These are phyloP conservation scores for Phanerochaete sordida DNA, from an alignment of 768 basidiomycete species.

Conservation along the genomic window DNA sequence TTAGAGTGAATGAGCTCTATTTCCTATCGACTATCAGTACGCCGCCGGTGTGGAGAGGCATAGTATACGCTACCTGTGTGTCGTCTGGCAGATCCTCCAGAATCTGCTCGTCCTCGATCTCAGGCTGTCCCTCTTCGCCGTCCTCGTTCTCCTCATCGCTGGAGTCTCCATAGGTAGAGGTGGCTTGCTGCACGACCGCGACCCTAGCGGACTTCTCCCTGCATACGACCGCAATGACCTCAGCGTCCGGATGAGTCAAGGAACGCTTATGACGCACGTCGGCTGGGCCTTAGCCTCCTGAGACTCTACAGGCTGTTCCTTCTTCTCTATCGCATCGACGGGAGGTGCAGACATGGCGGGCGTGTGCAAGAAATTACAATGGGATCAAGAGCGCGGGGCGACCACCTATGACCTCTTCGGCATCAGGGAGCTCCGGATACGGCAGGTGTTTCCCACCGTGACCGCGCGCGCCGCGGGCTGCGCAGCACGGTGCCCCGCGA, in stretches of 20 bases:
- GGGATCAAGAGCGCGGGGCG: neutral
- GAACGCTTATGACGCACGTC: neutral
- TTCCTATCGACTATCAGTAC: slow-evolving; percentile 49
- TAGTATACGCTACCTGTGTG: slow-evolving; percentile 56
- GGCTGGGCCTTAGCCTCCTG: neutral
- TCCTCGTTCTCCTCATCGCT: slow-evolving; percentile 56
- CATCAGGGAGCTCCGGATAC: neutral
- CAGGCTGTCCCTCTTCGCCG: slow-evolving; percentile 24
- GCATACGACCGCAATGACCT: neutral
- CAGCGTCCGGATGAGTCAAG: neutral
- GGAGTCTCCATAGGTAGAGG: slow-evolving; percentile 34
- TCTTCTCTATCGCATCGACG: neutral
- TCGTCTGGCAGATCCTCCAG: slow-evolving; percentile 80
- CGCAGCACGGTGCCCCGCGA: too few species aligned
- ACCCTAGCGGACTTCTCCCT: slow-evolving; percentile 40
- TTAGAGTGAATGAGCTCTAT: slow-evolving; percentile 82
- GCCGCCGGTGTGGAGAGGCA: neutral
- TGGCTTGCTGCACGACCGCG: slow-evolving; percentile 26
- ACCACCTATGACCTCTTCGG: neutral
- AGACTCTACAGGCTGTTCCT: neutral
- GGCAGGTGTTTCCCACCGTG: neutral
- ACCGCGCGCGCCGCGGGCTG: neutral
- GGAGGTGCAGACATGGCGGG: neutral
- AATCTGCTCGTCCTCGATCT: slow-evolving; percentile 45
- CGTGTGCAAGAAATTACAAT: neutral